These are phyloP conservation scores for Lithospermum erythrorhizon DNA, from an alignment of 257 asterid genomes.

Conservation along the genomic window DNA sequence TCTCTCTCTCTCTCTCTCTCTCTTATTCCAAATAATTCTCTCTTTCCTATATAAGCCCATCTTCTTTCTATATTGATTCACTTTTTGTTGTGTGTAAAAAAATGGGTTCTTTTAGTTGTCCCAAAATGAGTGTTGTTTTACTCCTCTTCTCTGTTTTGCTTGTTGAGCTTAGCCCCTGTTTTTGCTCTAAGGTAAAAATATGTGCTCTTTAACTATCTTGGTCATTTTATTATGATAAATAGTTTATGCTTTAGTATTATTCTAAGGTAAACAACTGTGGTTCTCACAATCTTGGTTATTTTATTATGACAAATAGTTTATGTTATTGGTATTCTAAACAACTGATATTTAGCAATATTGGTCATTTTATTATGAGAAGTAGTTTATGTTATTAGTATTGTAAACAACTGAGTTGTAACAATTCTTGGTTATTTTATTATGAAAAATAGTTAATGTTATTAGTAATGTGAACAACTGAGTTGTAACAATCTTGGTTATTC, in stretches of 20 bases:
- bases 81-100: conserved; percentile 7
- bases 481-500: too few relatives aligned
- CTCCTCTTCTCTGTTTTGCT: conserved; percentile 30
- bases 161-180: conserved; percentile 33
- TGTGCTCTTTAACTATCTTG: neutral
- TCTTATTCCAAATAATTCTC: conserved; percentile 13
- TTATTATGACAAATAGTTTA: too few relatives aligned
- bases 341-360: too few relatives aligned
- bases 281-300: too few relatives aligned
- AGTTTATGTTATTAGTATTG: too few relatives aligned
- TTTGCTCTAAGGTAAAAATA: conserved; percentile 55
- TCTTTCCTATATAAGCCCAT: conserved; percentile 2
- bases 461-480: too few relatives aligned
- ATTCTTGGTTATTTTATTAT: too few relatives aligned
- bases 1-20: conserved; percentile 5
- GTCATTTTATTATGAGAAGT: too few relatives aligned
- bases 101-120: conserved; percentile 42
- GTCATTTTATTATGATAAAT: neutral
- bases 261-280: too few relatives aligned
- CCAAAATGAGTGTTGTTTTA: conserved; percentile 18
- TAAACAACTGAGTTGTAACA: too few relatives aligned
- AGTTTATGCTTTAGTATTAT: neutral
- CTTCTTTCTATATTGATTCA: conserved; percentile 11
- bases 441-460: too few relatives aligned
- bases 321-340: too few relatives aligned